A percentile compares a stretch with the other conserved stretches of the same genome.
Evolutionary conservation across 2,329 filamentous ascomycete genomes (phyloP).

Genomic region (Helicocarpus griseus): DNA sequence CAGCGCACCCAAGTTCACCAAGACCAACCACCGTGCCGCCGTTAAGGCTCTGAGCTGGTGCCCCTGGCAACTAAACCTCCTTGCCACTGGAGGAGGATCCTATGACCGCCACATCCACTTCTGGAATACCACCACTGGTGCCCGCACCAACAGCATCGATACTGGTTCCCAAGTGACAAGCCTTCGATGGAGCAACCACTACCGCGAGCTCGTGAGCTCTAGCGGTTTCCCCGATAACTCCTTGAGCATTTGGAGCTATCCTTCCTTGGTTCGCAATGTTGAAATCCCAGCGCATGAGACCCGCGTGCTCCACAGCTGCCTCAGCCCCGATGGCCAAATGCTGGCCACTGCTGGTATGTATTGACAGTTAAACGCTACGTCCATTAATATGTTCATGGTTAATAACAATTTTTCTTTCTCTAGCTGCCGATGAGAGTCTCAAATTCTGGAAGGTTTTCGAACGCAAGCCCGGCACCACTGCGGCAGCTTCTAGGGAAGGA

Average conservation of each 20-base stretch:
- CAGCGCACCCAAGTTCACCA: conserved; percentile 93
- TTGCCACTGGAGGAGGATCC: conserved; percentile 90
- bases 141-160: conserved; percentile 97
- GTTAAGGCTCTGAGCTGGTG: conserved; percentile 99
- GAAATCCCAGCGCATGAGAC: conserved; percentile 98
- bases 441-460: conserved; percentile 99
- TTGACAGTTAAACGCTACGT: background rate
- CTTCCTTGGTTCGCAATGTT: conserved; percentile 89
- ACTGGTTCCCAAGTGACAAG: conserved; percentile 96
- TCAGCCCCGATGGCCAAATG: conserved; percentile 97
- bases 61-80: conserved; percentile 95
- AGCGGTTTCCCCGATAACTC: conserved; percentile 99
- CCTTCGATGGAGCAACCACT: conserved; percentile 89
- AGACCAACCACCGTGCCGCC: conserved; percentile 98
- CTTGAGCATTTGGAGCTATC: conserved; percentile 98
- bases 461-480: conserved; percentile 76
- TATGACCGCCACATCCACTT: conserved; percentile 99
- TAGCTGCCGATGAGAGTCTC: conserved; percentile 86
- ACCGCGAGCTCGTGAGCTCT: conserved; percentile 96
- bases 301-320: conserved; percentile 87
- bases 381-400: conserved; percentile 8
- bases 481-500: conserved; percentile 52
- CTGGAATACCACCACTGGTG: conserved; percentile 98
- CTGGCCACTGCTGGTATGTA: conserved; percentile 75
- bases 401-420: conserved; percentile 15